Evolutionary conservation across 306 rosid genomes (phyloP).

Genomic region (Prunus mira): DNA sequence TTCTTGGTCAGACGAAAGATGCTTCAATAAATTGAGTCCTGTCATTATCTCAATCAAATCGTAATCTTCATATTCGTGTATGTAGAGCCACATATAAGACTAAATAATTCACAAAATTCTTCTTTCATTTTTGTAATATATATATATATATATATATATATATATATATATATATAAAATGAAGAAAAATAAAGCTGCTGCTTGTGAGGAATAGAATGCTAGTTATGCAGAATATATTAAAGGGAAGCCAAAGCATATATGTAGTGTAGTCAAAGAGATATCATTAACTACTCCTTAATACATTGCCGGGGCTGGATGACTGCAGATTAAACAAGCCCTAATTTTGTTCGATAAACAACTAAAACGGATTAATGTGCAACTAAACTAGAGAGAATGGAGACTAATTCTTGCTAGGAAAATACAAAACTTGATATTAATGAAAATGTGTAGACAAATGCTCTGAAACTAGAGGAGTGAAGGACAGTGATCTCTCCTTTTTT

Average conservation of each 20-base stretch:
- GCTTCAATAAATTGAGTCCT: background rate
- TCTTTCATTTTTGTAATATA: background rate
- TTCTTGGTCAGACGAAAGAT: background rate
- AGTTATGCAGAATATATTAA: background rate
- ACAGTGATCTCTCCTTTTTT: conserved; percentile 2
- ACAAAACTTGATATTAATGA: conserved; percentile 10
- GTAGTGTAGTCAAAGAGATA: conserved; percentile 8
- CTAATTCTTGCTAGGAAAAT: conserved; percentile 27
- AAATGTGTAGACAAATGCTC: conserved; percentile 5
- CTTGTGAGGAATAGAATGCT: background rate
- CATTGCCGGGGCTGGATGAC: conserved; percentile 19
- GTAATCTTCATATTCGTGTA: background rate
- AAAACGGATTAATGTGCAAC: conserved; percentile 14
- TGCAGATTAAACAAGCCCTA: conserved; percentile 20
- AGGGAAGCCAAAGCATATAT: background rate
- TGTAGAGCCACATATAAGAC: background rate
- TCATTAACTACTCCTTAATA: conserved; percentile 23
- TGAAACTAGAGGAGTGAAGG: conserved; percentile 16
- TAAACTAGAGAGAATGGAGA: conserved; percentile 6
- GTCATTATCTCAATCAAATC: background rate
- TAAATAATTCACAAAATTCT: background rate
- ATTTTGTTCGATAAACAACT: conserved; percentile 18
- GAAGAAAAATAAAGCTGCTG: background rate
- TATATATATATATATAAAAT: background rate
- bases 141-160: background rate